Percentiles rank a stretch among this genome's conserved stretches.
Evolutionary conservation across 1,139 yeast genomes (phyloP).

Genomic region (Yamadazyma trypodendri): DNA sequence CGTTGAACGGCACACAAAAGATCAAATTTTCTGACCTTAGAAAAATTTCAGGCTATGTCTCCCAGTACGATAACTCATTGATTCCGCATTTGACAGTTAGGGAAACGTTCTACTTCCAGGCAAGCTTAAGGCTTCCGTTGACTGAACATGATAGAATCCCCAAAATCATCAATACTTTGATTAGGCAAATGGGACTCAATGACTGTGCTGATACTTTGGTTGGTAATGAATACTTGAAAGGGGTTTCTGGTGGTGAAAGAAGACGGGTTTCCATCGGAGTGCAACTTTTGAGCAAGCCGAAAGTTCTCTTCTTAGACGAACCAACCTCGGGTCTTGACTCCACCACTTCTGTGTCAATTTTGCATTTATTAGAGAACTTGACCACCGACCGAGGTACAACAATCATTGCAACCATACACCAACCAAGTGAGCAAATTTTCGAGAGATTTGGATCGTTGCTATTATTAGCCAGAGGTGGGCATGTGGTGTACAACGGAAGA

Average conservation of each 20-base stretch:
- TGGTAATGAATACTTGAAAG: conserved; percentile 72
- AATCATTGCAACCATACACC: conserved; percentile 77
- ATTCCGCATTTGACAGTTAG: conserved; percentile 70
- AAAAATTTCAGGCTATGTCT: conserved; percentile 64
- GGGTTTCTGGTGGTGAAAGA: conserved; percentile 86
- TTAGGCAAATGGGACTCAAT: conserved; percentile 65
- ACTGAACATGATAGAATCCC: conserved; percentile 34
- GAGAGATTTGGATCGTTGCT: conserved; percentile 63
- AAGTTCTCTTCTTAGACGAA: conserved; percentile 73
- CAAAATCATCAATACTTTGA: conserved; percentile 48
- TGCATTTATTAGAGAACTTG: conserved; percentile 57
- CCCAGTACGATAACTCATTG: conserved; percentile 76
- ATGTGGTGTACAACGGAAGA: conserved; percentile 61
- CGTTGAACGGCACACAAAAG: conserved; percentile 19
- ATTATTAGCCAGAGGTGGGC: conserved; percentile 71
- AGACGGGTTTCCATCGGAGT: conserved; percentile 80
- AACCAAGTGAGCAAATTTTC: conserved; percentile 71
- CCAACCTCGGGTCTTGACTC: conserved; percentile 90
- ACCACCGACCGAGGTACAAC: conserved; percentile 63
- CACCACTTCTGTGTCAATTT: conserved; percentile 67
- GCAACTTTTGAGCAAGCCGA: conserved; percentile 71
- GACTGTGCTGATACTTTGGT: conserved; percentile 78
- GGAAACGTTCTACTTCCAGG: conserved; percentile 74
- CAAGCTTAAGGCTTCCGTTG: conserved; percentile 56
- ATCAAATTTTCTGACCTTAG: conserved; percentile 47